These are phyloP conservation scores for Hysterium pulicare DNA, from an alignment of 2,329 filamentous ascomycete species.

Conservation along the genomic window DNA sequence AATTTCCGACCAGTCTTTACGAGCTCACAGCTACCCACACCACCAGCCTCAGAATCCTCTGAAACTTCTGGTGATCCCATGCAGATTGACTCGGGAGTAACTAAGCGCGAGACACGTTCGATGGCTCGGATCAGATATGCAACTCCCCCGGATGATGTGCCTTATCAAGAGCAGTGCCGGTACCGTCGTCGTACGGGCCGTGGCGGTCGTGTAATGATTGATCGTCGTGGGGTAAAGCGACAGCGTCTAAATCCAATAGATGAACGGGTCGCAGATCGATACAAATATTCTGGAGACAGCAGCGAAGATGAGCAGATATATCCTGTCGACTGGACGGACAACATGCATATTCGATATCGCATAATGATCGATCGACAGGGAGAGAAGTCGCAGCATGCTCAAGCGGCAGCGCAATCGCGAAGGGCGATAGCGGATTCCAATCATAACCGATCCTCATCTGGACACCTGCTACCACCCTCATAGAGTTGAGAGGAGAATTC, in stretches of 20 bases:
- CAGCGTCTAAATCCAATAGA: constrained; percentile 31
- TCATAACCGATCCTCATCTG: constrained; percentile 34
- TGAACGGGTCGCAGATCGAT: constrained; percentile 44
- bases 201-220: constrained; percentile 81
- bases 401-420: constrained; percentile 21
- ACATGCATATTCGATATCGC: constrained; percentile 56
- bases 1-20: constrained; percentile 40
- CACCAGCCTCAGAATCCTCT: constrained; percentile 46
- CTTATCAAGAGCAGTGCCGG: constrained; percentile 51
- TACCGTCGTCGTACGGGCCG: constrained; percentile 84
- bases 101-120: constrained; percentile 14
- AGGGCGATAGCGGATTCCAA: constrained; percentile 31
- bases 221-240: constrained; percentile 68
- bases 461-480: constrained; percentile 32
- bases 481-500: too few relatives aligned
- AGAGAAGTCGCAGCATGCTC: constrained; percentile 34
- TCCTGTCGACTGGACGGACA: constrained; percentile 67
- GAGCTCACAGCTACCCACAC: constrained; percentile 43
- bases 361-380: constrained; percentile 47
- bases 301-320: constrained; percentile 73
- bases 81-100: constrained; percentile 32
- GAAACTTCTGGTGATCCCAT: constrained; percentile 38
- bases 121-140: constrained; percentile 31
- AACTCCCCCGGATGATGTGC: constrained; percentile 37
- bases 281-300: constrained; percentile 85